Conservation (phyloP, 1,139 yeast species). For the Hemisphaericaspora subhashii region DNA sequence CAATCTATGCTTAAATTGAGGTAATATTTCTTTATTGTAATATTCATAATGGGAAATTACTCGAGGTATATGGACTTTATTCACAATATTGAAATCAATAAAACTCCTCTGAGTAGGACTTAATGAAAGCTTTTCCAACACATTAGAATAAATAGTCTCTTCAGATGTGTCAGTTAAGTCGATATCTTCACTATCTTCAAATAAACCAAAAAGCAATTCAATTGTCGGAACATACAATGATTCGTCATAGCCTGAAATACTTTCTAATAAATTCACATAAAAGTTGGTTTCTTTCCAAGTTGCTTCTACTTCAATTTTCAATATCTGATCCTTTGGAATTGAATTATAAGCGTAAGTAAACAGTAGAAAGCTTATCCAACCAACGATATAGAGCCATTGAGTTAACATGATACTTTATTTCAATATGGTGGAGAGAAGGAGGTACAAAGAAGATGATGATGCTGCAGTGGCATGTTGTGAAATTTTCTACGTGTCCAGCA, state of each 20-base stretch:
- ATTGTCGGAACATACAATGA: constrained; percentile 50
- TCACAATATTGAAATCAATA: constrained; percentile 52
- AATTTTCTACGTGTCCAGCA: neutral
- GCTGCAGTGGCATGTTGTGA: too few species aligned
- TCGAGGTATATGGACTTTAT: constrained; percentile 58
- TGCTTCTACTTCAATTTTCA: constrained; percentile 11
- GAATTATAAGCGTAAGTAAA: neutral
- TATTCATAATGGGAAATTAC: constrained; percentile 62
- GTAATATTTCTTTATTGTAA: constrained; percentile 36
- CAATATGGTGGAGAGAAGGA: too few species aligned
- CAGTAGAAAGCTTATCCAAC: neutral
- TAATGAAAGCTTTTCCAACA: constrained; percentile 29
- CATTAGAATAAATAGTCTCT: constrained; percentile 34
- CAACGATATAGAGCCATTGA: constrained; percentile 29
- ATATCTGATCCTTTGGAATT: neutral
- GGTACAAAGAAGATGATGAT: too few species aligned
- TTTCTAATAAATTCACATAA: constrained; percentile 53
- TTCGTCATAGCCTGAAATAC: constrained; percentile 50
- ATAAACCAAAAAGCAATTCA: constrained; percentile 33
- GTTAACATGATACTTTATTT: neutral
- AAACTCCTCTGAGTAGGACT: constrained; percentile 25
- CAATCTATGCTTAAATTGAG: constrained; percentile 20
- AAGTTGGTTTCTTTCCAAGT: constrained; percentile 24
- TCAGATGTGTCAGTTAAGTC: constrained; percentile 35
- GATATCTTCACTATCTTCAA: constrained; percentile 24